phyloP scores from a whole-genome alignment of 495 filamentous ascomycete genomes.

The Xylaria longipes region DNA sequence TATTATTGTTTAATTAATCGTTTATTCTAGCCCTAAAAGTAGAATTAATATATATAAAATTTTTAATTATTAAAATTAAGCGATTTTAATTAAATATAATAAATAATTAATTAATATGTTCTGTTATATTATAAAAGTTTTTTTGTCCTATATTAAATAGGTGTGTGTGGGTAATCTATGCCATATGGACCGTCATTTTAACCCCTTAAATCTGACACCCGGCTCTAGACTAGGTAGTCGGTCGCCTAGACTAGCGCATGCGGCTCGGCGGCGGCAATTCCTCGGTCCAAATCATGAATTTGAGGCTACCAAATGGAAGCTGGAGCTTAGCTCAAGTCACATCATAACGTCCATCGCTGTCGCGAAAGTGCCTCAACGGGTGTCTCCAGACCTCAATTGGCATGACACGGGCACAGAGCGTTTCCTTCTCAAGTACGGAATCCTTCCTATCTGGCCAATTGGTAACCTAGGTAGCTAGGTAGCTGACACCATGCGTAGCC shows the following conservation, averaged over 20 bases:
- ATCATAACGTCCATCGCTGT: neutral
- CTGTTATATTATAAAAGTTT: too few species aligned
- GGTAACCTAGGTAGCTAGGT: constrained; percentile 11
- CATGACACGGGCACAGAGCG: constrained; percentile 27
- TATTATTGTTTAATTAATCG: too few species aligned
- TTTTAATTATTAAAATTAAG: too few species aligned
- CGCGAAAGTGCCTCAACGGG: neutral
- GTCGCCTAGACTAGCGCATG: constrained; percentile 6
- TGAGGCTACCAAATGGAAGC: constrained; percentile 15
- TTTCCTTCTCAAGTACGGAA: constrained; percentile 25
- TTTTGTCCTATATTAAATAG: too few species aligned
- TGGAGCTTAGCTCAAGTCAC: neutral
- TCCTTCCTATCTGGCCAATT: neutral
- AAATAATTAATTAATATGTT: too few species aligned
- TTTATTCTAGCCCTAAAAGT: too few species aligned
- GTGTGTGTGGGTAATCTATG: too few species aligned
- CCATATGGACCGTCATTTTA: too few species aligned
- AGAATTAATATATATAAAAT: too few species aligned
- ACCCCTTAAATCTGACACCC: too few species aligned
- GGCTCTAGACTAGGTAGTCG: too few species aligned
- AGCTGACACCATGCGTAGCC: constrained; percentile 27
- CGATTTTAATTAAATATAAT: too few species aligned
- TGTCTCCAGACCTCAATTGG: constrained; percentile 13
- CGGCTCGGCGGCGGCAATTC: constrained; percentile 11
- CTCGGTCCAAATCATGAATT: constrained; percentile 35